Base-by-base conservation (phyloP, 1,284 basidiomycete genomes). In the Schizophyllum commune region DNA sequence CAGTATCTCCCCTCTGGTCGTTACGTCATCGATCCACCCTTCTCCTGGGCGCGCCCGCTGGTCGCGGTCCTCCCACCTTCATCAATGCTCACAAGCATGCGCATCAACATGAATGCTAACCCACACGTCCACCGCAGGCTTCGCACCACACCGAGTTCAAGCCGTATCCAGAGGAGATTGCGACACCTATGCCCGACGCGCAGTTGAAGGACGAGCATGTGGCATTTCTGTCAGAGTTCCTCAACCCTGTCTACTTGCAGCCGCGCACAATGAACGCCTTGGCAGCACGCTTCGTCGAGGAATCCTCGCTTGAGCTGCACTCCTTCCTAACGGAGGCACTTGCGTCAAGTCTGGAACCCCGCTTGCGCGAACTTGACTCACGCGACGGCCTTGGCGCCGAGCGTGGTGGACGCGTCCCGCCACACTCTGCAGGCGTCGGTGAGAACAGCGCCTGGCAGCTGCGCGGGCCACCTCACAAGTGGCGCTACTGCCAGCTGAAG, bases 221-320 rank as follows among this genome's bases (percentile, higher is more conserved):
- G 47, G 76, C 83, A 33, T 92, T 91, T 80, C 86, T 95, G 61
- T 80, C 83, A 51, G 83, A 87, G 66, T 98, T 89, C 77, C 79
- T 99, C 62, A 94, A 97, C 72, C 92, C 94, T 4, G 89, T 91
- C 32, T 98, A 98, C 75, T 85, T 98, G 57, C 87, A 91, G 61
- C 78, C 84, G 0, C 84, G 88, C 65, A 94, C 91, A 4, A 88
- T 98, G 73, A 83, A 86, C 65, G 83, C 88, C 59, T 85, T 98
- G 64, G 86, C 91, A 55, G 77, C 83, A 1, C 88, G 92, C 64
- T 98, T 99, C 74, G 83, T 89, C 63, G 85, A 89, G 65, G 92
- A 97, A 62, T 97, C 94, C 15, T 91, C 90, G 64, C 83, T 98
- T 62, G 88, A 97, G 67, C 82, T 97, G n/a, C 90, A 94, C 73